Evolutionary conservation across 1,139 yeast genomes (phyloP), one percentile per base, ranked within the genome.

Genomic region (Hyphopichia burtonii): DNA sequence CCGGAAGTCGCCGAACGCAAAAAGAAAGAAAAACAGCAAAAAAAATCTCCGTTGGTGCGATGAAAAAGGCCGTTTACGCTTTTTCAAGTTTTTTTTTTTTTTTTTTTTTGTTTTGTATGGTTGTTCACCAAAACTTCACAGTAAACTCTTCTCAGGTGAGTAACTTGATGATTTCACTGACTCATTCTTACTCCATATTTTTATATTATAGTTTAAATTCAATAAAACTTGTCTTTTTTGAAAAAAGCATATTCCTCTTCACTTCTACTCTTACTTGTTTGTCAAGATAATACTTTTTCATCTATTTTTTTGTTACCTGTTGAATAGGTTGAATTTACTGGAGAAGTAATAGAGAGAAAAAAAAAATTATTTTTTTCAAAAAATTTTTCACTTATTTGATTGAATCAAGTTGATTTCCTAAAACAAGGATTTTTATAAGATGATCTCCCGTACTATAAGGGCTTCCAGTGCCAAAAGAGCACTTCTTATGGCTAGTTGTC

Each of bases 391-490:
- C 28, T 25, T 25, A 25, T 25, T 11, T 25, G 7, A 7, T 12
- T 25, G 28, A 25, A 7, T 11, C 3, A 25, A 25, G 28, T 4
- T 5, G 11, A 4, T 25, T 7, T 11, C 7, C 11, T 25, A 25
- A 5, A 7, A 9, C 11, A 31, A 5, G 17, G 8, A 12, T n/a
- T n/a, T n/a, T n/a, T n/a, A n/a, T 8, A 41, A 18, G 36, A 45
- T 45, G 47, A 31, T 44, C 20, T 41, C 44, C n/a, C 42, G 44
- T 28, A 49, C 39, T 37, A 40, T 46, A 32, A 49, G 42, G 40
- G 38, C 46, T 14, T 20, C 42, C 22, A 41, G 35, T 36, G 41
- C 39, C 37, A 37, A 32, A 19, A 37, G 39, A 37, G 39, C 39
- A 8, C 40, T 38, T 40, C 45, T 42, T 34, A 38, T 37, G 47